Base-by-base conservation (phyloP, 1,284 basidiomycete genomes). In the Sporisorium reilianum region DNA sequence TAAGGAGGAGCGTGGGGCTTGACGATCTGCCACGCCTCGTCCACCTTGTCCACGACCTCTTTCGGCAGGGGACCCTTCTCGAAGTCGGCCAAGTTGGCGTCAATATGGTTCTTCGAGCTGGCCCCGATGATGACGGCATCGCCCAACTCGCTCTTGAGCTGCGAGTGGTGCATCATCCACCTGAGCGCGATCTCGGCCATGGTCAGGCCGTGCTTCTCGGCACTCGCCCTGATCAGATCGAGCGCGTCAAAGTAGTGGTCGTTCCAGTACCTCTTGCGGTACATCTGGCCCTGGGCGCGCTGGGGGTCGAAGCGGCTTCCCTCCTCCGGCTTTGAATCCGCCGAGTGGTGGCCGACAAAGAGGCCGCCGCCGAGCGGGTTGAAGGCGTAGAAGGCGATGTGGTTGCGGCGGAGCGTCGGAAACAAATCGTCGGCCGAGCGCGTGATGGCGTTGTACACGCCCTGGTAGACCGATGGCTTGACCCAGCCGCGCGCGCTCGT, bases 391-490 rank as follows among this genome's bases (percentile, higher is more conserved):
- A 79, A 70, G 32, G 87, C 67, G 23, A 92, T 86, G 79, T 92
- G 91, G 28, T 95, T 84, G 14, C 71, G 68, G 25, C 78, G 73
- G 18, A 81, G 60, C 16, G 59, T 49, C 18, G 78, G 76, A 34
- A 81, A 66, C 22, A 81, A 63, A 25, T 69, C 70, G 2, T 1
- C 80, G 69, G 5, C n/a, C n/a, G n/a, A n/a, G n/a, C n/a, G n/a
- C n/a, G 69, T 68, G 50, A 81, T 57, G 20, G 52, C 55, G 46
- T 81, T 81, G 67, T 81, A 81, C 5, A 81, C 50, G 5, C 90
- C 91, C 81, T 92, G 91, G 80, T 92, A 92, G 0, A 87, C 89
- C 0, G 89, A 89, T 1, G 91, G 91, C 80, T 88, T 87, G 66
- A 91, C 87, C 74, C 87, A 91, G 1, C 87, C 88, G 60, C 89